A percentile compares a stretch with the other conserved stretches of the same genome.
These are phyloP conservation scores for Paradendryphiella salina DNA, from an alignment of 2,329 filamentous ascomycete species.

Conservation along the genomic window DNA sequence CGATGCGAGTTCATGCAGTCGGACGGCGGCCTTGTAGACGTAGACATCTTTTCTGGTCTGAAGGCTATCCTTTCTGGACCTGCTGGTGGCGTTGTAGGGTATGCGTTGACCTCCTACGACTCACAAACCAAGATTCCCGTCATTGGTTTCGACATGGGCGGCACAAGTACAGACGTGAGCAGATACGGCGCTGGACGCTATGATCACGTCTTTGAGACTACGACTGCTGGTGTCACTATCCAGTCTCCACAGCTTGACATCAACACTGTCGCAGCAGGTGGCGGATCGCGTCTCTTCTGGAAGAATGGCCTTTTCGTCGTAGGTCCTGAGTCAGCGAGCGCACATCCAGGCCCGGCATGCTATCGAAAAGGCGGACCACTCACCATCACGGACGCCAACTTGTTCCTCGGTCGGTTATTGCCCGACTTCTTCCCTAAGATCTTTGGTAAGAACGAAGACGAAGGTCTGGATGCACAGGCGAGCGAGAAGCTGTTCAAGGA, in stretches of 20 bases:
- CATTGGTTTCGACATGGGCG: constrained; percentile 96
- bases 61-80: constrained; percentile 86
- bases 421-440: constrained; percentile 96
- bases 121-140: constrained; percentile 78
- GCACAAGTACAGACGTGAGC: constrained; percentile 89
- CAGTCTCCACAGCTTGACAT: constrained; percentile 92
- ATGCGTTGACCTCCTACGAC: constrained; percentile 89
- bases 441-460: constrained; percentile 85
- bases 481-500: constrained; percentile 76
- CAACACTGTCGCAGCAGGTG: constrained; percentile 91
- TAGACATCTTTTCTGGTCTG: constrained; percentile 80
- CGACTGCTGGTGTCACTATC: constrained; percentile 90
- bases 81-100: constrained; percentile 91
- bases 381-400: constrained; percentile 91
- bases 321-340: constrained; percentile 84
- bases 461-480: constrained; percentile 74
- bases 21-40: constrained; percentile 72
- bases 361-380: constrained; percentile 88
- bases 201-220: constrained; percentile 93
- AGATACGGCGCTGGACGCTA: constrained; percentile 83
- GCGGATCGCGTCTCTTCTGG: constrained; percentile 83
- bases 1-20: constrained; percentile 96
- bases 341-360: constrained; percentile 86
- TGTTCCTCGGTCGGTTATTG: constrained; percentile 79
- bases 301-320: constrained; percentile 88